A percentile compares a stretch with the other conserved stretches of the same genome.
Conservation (phyloP, 306 rosid genomes). For the Quercus parvula region DNA sequence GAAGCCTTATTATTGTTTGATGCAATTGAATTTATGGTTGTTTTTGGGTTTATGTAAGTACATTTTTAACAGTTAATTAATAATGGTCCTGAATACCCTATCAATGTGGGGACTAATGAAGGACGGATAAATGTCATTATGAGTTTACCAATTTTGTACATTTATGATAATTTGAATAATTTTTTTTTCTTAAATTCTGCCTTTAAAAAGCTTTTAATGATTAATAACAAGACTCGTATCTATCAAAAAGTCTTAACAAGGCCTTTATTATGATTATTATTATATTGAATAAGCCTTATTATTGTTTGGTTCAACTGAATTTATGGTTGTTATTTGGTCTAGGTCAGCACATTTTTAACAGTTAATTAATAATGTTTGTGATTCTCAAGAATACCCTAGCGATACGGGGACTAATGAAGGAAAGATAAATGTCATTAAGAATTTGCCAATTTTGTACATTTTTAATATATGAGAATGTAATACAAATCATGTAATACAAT, state of each 20-base stretch:
- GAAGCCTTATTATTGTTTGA: neutral
- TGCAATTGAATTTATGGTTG: neutral
- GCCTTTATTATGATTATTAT: neutral
- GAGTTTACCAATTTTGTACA: neutral
- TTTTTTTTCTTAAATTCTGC: no score
- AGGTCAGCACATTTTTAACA: neutral
- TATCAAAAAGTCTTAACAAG: no score
- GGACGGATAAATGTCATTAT: neutral
- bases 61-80: neutral
- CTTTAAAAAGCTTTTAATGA: no score
- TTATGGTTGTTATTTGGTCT: neutral
- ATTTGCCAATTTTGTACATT: neutral
- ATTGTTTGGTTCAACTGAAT: neutral
- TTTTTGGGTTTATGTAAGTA: neutral
- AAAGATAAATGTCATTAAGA: neutral
- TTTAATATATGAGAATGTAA: neutral
- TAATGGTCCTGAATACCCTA: neutral
- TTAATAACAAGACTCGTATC: no score
- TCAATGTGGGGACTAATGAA: neutral
- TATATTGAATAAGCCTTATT: neutral
- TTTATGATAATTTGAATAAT: no score
- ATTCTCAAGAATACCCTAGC: neutral
- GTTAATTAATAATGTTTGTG: neutral
- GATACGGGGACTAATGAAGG: neutral
- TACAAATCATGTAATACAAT: no score